Conservation (phyloP, 2,329 filamentous ascomycete genomes). For the Ophiosphaerella herpotricha region DNA sequence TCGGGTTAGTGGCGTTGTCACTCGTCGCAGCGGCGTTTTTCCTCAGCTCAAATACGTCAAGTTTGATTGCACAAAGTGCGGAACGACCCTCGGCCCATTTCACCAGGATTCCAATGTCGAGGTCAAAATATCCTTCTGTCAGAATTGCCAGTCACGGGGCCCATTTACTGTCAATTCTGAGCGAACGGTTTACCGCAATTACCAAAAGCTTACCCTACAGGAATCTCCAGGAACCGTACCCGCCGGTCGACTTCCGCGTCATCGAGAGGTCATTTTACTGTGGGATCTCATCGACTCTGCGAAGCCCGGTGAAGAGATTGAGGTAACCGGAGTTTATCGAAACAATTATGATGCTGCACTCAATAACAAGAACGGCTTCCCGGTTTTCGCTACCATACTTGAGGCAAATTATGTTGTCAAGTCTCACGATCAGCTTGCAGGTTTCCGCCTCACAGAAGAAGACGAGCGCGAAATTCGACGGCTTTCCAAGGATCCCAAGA, state of each 20-base stretch:
- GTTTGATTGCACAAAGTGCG: constrained; percentile 95
- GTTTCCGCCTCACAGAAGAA: constrained; percentile 92
- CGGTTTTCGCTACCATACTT: constrained; percentile 95
- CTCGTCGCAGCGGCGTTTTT: constrained; percentile 90
- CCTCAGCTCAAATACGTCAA: constrained; percentile 98
- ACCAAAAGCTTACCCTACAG: constrained; percentile 95
- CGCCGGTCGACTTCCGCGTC: constrained; percentile 88
- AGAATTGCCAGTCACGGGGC: constrained; percentile 92
- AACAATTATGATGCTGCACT: constrained; percentile 98
- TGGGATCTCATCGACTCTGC: constrained; percentile 97
- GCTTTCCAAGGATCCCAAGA: constrained; percentile 85
- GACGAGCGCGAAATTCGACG: constrained; percentile 90
- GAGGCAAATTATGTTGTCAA: constrained; percentile 98
- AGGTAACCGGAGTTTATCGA: constrained; percentile 93
- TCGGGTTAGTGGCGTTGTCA: constrained; percentile 92
- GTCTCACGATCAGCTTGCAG: constrained; percentile 94
- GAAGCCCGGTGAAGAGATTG: constrained; percentile 97
- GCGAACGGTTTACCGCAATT: constrained; percentile 98
- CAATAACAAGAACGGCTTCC: constrained; percentile 98
- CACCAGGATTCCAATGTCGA: constrained; percentile 97
- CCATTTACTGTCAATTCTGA: constrained; percentile 96
- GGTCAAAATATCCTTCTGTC: constrained; percentile 94
- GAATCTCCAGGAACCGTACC: constrained; percentile 97
- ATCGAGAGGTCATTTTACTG: constrained; percentile 90
- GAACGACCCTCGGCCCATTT: constrained; percentile 89